phyloP scores from a whole-genome alignment of 176 grass and related monocot species.

The Areca catechu region DNA sequence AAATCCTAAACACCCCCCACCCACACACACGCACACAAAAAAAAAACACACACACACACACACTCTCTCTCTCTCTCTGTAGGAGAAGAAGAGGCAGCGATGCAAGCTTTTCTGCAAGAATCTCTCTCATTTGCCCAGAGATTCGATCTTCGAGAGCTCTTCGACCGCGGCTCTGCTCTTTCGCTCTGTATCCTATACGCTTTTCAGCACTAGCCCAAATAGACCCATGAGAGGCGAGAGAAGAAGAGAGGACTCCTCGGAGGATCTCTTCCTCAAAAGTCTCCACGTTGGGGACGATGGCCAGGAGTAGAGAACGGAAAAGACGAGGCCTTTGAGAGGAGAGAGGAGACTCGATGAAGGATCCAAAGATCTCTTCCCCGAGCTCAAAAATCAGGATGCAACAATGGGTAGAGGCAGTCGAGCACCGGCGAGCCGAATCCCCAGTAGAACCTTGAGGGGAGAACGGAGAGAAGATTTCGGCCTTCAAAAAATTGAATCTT shows the following conservation, averaged over 20 bases:
- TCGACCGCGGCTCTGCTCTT: background rate
- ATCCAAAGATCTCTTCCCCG: too few relatives aligned
- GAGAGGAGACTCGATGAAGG: background rate
- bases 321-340: slow-evolving; percentile 10
- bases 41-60: too few relatives aligned
- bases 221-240: slow-evolving; percentile 8
- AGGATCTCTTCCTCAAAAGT: slow-evolving; percentile 47
- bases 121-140: slow-evolving; percentile 1
- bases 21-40: too few relatives aligned
- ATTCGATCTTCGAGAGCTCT: background rate
- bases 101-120: background rate
- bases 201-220: background rate
- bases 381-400: too few relatives aligned
- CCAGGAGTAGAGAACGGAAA: slow-evolving; percentile 13
- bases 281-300: slow-evolving; percentile 44
- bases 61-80: too few relatives aligned
- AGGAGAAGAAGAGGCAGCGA: background rate
- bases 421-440: too few relatives aligned
- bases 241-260: background rate
- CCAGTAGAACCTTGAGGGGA: too few relatives aligned
- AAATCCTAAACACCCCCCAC: too few relatives aligned
- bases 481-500: slow-evolving; percentile 56
- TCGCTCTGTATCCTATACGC: background rate
- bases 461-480: too few relatives aligned
- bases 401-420: too few relatives aligned